Percentiles rank a stretch among this genome's conserved stretches.
These are phyloP conservation scores for Blastobotrys attinorum DNA, from an alignment of 805 yeast species.

Conservation along the genomic window DNA sequence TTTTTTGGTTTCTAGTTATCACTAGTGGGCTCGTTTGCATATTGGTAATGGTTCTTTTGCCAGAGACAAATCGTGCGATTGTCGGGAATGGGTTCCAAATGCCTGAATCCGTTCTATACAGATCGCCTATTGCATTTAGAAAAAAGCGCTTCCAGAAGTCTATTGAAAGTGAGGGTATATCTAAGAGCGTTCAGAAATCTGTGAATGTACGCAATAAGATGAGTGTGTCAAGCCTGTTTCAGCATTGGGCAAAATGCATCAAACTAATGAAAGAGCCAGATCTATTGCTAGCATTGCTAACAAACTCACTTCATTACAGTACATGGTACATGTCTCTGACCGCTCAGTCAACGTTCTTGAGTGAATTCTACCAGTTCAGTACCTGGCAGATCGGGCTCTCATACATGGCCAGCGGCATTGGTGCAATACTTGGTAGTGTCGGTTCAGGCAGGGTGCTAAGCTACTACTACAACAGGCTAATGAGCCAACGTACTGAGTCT, in stretches of 20 bases:
- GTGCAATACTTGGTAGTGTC: conserved; percentile 55
- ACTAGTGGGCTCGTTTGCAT: conserved; percentile 43
- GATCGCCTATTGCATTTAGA: conserved; percentile 17
- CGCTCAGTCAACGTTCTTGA: conserved; percentile 49
- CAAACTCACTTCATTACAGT: conserved; percentile 56
- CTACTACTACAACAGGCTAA: conserved; percentile 34
- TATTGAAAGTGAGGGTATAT: background rate
- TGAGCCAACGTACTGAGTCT: too few species aligned
- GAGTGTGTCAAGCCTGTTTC: too few species aligned
- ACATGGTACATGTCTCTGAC: conserved; percentile 66
- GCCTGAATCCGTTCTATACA: conserved; percentile 33
- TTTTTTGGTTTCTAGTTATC: conserved; percentile 57
- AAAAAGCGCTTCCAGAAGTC: conserved; percentile 16
- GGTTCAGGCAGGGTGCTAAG: conserved; percentile 51
- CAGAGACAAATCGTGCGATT: conserved; percentile 66
- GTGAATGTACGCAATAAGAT: background rate
- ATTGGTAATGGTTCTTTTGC: conserved; percentile 37
- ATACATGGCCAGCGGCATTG: conserved; percentile 67
- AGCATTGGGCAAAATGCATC: too few species aligned
- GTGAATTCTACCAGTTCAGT: conserved; percentile 41
- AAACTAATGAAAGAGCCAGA: conserved; percentile 37
- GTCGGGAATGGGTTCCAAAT: conserved; percentile 70
- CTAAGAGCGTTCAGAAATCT: too few species aligned
- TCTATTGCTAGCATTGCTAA: conserved; percentile 42
- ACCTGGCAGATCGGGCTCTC: conserved; percentile 59